Conservation (phyloP, 257 asterid genomes). For the Phtheirospermum japonicum region DNA sequence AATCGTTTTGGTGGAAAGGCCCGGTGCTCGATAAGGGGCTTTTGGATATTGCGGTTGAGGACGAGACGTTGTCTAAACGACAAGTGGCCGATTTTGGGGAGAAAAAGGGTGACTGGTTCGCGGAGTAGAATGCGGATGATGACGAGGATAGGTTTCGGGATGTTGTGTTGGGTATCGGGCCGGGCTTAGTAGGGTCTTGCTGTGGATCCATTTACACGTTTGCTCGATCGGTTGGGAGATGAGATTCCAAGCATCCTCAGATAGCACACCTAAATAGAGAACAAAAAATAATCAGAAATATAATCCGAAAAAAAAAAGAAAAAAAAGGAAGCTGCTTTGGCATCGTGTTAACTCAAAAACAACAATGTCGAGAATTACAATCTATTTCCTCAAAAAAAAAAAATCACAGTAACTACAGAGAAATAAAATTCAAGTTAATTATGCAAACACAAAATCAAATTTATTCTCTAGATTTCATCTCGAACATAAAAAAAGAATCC, state of each 20-base stretch:
- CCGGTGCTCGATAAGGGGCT: slow-evolving; percentile 47
- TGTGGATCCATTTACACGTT: slow-evolving; percentile 55
- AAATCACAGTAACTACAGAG: slow-evolving; percentile 14
- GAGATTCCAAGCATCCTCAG: slow-evolving; percentile 38
- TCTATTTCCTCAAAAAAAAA: slow-evolving; percentile 1
- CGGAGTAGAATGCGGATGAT: slow-evolving; percentile 80
- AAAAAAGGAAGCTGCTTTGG: too few species aligned
- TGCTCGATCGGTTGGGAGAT: slow-evolving; percentile 38
- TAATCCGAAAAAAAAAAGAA: too few species aligned
- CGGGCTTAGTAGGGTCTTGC: slow-evolving; percentile 58
- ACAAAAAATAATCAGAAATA: slow-evolving; percentile 14
- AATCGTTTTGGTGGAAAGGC: slow-evolving; percentile 35
- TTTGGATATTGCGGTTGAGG: slow-evolving; percentile 51
- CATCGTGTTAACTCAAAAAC: too few species aligned
- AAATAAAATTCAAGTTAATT: neutral
- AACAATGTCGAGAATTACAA: slow-evolving; percentile 16
- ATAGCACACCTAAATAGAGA: slow-evolving; percentile 36
- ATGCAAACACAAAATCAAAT: slow-evolving; percentile 8
- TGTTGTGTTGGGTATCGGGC: slow-evolving; percentile 52
- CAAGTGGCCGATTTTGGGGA: slow-evolving; percentile 57
- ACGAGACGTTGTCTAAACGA: slow-evolving; percentile 38
- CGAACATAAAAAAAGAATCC: slow-evolving; percentile 17
- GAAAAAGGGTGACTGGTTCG: slow-evolving; percentile 90
- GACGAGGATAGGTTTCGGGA: slow-evolving; percentile 84
- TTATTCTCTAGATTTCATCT: slow-evolving; percentile 25